Evolutionary conservation across 2,329 filamentous ascomycete genomes (phyloP).

Genomic region (Trichoderma guizhouense): DNA sequence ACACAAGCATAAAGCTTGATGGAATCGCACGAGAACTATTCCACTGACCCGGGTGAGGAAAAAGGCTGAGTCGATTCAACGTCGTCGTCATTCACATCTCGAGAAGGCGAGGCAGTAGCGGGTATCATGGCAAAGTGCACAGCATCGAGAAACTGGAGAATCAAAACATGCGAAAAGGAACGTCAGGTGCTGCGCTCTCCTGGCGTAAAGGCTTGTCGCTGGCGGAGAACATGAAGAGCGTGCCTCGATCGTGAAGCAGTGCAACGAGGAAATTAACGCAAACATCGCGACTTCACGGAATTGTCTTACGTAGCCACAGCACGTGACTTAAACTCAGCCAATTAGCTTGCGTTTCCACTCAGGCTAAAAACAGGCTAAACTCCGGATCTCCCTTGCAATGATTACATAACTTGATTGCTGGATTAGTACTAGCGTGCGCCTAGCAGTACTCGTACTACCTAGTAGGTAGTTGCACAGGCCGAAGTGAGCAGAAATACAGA

Average conservation of each 20-base stretch:
- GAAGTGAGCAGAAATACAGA: neutral
- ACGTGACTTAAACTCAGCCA: neutral
- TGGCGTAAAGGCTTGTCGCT: neutral
- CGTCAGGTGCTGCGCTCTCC: neutral
- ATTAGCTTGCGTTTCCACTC: neutral
- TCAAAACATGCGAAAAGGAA: neutral
- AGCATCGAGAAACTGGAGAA: neutral
- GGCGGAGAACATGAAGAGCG: neutral
- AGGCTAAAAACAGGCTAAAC: neutral
- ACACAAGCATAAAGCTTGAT: neutral
- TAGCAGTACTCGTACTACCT: no score
- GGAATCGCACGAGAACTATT: neutral
- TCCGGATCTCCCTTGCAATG: rapidly evolving
- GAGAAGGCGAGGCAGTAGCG: neutral
- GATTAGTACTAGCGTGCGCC: no score
- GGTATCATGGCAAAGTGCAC: neutral
- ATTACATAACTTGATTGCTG: neutral
- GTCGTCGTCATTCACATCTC: neutral
- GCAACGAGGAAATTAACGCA: neutral
- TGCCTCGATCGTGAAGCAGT: neutral
- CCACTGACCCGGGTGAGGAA: neutral
- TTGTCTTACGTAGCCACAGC: neutral
- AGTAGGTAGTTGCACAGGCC: no score
- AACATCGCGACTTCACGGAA: neutral
- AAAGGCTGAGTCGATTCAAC: neutral